These are phyloP conservation scores for Truncatella angustata DNA, from an alignment of 2,329 filamentous ascomycete genomes.

Conservation along the genomic window DNA sequence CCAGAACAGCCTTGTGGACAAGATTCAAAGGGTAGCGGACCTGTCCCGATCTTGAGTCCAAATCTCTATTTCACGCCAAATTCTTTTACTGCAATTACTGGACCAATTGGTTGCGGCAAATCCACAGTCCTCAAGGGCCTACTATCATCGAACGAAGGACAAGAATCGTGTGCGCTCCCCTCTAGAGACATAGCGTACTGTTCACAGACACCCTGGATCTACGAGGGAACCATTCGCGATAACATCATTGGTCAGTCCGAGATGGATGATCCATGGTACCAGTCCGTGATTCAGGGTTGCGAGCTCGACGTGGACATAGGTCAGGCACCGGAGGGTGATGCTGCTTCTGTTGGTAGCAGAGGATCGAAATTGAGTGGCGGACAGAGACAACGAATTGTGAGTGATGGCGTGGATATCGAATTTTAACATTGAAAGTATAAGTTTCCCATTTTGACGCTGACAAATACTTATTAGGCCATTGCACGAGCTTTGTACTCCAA, in stretches of 20 bases:
- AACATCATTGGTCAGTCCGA: conserved; percentile 6
- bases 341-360: conserved; percentile 31
- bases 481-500: conserved; percentile 4
- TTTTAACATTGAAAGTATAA: background rate
- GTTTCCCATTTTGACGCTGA: background rate
- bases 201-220: conserved; percentile 3
- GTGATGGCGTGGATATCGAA: background rate
- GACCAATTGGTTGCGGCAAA: conserved; percentile 1
- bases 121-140: background rate
- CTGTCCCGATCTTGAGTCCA: no score
- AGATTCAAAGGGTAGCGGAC: background rate
- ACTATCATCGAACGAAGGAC: background rate
- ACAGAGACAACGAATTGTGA: conserved; percentile 30
- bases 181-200: conserved; percentile 4
- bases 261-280: background rate
- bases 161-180: conserved; percentile 2
- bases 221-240: conserved; percentile 3
- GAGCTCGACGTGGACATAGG: conserved; percentile 27
- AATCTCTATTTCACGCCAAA: background rate
- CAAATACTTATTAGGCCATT: background rate
- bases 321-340: conserved; percentile 29
- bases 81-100: background rate
- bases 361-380: conserved; percentile 37
- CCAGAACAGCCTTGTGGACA: background rate
- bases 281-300: background rate